Base-by-base conservation (phyloP, 1,139 yeast species). In the Pichia sp. region DNA sequence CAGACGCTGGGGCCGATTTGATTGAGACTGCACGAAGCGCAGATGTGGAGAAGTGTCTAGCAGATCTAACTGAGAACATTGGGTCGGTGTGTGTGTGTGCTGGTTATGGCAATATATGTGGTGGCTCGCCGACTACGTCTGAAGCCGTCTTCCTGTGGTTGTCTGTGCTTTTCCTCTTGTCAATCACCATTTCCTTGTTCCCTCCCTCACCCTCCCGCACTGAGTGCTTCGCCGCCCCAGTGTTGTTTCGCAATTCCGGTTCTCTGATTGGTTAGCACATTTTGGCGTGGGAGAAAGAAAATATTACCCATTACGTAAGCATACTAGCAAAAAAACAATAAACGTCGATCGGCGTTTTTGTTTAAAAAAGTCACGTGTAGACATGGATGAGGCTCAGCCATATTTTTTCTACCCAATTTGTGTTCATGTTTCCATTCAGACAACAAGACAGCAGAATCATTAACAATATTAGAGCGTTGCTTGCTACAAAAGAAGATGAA, bases 11-110 rank as follows among this genome's bases (percentile, higher is more conserved):
- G 47, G 56, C 63, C 20, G 83, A 64, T 52, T 75, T 70, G 60
- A 78, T 68, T 65, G 78, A 77, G 63, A 79, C 72, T n/a, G 58
- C 58, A 56, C 60, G 58, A 38, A 54, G 49, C 24, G 60, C 54
- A 33, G 59, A 56, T 38, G 59, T 51, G 27, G 61, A 56, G 31
- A 59, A 58, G 33, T 52, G 55, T 59, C 61, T 59, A 16, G 57
- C 58, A 47, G 53, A 49, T 55, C 50, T 52, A 20, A 52, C 52
- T 17, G 59, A 56, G 45, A 53, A 54, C 59, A 56, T 56, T 33
- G 53, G 45, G 16, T 24, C 7, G 29, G 24, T 20, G 45, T 41
- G 34, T 31, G 33, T 31, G 34, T 8, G 9, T 8, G 34, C 9
- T 31, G 34, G 12, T 3, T 8, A 31, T 31, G 34, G 34, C 34